Conservation (phyloP, 805 yeast genomes). For the Schwanniomyces sp. region DNA sequence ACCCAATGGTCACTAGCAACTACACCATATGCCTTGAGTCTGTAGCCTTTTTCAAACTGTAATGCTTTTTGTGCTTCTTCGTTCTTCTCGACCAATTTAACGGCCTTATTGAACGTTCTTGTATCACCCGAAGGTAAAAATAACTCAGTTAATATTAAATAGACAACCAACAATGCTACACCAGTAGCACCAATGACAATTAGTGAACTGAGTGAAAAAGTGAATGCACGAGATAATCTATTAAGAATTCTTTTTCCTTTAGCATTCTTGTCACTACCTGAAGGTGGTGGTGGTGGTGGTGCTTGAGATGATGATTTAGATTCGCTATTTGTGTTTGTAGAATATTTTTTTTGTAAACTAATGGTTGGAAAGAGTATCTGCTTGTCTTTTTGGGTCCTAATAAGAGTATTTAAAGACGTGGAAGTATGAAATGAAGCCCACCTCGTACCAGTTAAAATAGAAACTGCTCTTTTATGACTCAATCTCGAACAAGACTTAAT, state of each 20-base stretch:
- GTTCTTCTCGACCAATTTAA: slow-evolving; percentile 70
- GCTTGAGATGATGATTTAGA: slow-evolving; percentile 16
- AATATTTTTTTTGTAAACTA: slow-evolving; percentile 6
- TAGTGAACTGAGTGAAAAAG: slow-evolving; percentile 60
- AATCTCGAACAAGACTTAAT: not conserved
- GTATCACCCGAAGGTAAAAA: slow-evolving; percentile 92
- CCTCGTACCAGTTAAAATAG: not conserved
- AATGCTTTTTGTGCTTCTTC: slow-evolving; percentile 57
- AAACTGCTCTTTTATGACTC: not conserved
- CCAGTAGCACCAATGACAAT: slow-evolving; percentile 70
- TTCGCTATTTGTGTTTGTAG: slow-evolving; percentile 14
- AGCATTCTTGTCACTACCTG: slow-evolving; percentile 34
- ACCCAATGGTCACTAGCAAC: slow-evolving; percentile 74
- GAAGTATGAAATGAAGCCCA: not conserved
- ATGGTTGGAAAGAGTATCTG: not conserved
- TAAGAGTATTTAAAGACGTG: not conserved
- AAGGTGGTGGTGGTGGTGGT: slow-evolving; percentile 38
- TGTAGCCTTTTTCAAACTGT: slow-evolving; percentile 51
- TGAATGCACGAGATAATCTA: slow-evolving; percentile 53
- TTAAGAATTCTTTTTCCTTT: slow-evolving; percentile 45
- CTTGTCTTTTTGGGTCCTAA: not conserved
- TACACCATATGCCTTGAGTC: slow-evolving; percentile 85
- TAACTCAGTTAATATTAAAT: slow-evolving; percentile 74
- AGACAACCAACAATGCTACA: slow-evolving; percentile 65
- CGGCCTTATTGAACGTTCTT: slow-evolving; percentile 84